Percentiles rank a stretch among this genome's conserved stretches.
Conservation (phyloP, 2,329 filamentous ascomycete genomes). For the Simplicillium aogashimaense region DNA sequence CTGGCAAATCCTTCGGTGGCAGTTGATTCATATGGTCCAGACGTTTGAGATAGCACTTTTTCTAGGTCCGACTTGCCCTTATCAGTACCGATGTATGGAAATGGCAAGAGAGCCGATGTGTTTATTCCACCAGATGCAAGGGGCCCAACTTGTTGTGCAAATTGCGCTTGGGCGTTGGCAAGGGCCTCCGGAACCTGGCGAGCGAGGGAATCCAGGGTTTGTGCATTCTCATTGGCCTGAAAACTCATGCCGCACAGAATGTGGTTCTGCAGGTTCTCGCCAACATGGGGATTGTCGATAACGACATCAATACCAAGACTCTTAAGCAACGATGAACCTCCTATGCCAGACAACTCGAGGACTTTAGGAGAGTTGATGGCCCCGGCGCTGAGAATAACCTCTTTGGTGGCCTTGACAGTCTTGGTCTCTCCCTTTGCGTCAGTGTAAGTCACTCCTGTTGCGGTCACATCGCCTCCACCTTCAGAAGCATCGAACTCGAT, state of each 20-base stretch:
- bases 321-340: neutral
- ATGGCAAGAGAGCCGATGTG: too few species aligned
- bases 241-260: neutral
- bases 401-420: constrained; percentile 29
- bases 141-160: too few species aligned
- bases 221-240: too few species aligned
- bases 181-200: constrained; percentile 1
- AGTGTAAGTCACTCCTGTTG: constrained; percentile 6
- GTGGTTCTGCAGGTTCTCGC: constrained; percentile 47
- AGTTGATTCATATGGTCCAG: too few species aligned
- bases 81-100: too few species aligned
- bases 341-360: constrained; percentile 40
- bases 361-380: constrained; percentile 46
- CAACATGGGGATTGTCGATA: constrained; percentile 26
- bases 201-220: too few species aligned
- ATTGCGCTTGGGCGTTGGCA: constrained; percentile 5
- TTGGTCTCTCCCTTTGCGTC: constrained; percentile 18
- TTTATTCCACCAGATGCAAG: too few species aligned
- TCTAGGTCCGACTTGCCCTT: too few species aligned
- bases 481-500: constrained; percentile 17
- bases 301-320: neutral
- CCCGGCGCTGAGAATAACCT: constrained; percentile 51
- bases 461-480: constrained; percentile 23
- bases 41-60: too few species aligned
- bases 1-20: too few species aligned